Percentiles rank a stretch among this genome's conserved stretches.
Evolutionary conservation across 2,329 filamentous ascomycete genomes (phyloP).

Genomic region (Chrysoporthe puriensis): DNA sequence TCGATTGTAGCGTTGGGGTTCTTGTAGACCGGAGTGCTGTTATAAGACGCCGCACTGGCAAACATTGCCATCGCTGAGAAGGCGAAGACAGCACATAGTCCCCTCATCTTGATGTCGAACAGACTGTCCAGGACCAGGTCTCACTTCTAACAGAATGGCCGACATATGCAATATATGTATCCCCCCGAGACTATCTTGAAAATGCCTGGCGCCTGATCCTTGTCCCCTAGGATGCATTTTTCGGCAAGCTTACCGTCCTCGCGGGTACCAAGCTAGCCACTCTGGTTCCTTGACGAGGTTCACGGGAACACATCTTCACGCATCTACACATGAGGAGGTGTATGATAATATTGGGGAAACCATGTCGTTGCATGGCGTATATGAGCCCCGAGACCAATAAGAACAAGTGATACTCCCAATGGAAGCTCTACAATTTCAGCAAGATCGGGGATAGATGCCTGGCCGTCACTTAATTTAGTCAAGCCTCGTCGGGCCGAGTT

Average conservation of each 20-base stretch:
- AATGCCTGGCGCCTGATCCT: neutral
- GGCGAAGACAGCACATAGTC: constrained; percentile 13
- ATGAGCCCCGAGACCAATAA: constrained; percentile 7
- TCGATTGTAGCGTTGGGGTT: constrained; percentile 65
- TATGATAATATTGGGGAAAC: constrained; percentile 24
- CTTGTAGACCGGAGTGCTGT: constrained; percentile 58
- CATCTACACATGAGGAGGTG: constrained; percentile 14
- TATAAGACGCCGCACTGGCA: constrained; percentile 23
- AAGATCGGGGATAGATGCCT: neutral
- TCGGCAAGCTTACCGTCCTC: constrained; percentile 11
- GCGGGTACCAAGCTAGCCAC: constrained; percentile 12
- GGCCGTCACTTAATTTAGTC: neutral
- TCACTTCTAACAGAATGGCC: neutral
- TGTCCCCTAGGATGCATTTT: neutral
- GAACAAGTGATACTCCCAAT: neutral
- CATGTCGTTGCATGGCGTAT: constrained; percentile 24
- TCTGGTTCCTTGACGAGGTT: constrained; percentile 4
- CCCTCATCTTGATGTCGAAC: neutral
- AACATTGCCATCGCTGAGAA: constrained; percentile 23
- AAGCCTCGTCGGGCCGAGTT: constrained; percentile 23
- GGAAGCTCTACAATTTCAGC: neutral
- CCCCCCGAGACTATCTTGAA: neutral
- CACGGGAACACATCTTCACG: constrained; percentile 12
- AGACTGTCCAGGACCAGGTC: neutral
- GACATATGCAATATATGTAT: neutral